phyloP scores from a whole-genome alignment of 495 filamentous ascomycete genomes.

The Talaromyces trachyspermus region DNA sequence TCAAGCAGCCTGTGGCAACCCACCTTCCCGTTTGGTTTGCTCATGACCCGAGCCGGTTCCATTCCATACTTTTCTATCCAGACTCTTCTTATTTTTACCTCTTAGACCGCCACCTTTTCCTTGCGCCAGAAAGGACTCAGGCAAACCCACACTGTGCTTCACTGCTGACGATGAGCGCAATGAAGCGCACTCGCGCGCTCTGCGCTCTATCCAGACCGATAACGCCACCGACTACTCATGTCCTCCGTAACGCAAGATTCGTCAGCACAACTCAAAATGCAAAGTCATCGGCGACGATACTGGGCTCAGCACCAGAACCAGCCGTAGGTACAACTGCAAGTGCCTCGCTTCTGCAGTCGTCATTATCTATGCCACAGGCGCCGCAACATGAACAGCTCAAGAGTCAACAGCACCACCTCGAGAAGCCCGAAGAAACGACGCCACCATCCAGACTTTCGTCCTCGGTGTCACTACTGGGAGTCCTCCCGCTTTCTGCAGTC shows the following conservation, averaged over 20 bases:
- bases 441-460: not conserved
- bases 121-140: too few relatives aligned
- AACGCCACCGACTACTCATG: not conserved
- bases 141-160: not conserved
- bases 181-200: conserved; percentile 4
- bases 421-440: too few relatives aligned
- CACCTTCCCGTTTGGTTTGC: conserved; percentile 5
- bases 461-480: conserved; percentile 48
- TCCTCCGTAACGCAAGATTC: not conserved
- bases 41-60: conserved; percentile 2
- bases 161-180: conserved; percentile 7
- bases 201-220: not conserved
- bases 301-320: not conserved
- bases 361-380: not conserved
- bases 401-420: too few relatives aligned
- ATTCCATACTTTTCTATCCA: not conserved
- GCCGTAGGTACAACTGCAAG: not conserved
- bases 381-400: too few relatives aligned
- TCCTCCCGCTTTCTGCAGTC: conserved; percentile 65
- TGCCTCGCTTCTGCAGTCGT: not conserved
- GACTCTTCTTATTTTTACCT: not conserved
- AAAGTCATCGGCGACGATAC: conserved; percentile 4
- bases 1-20: not conserved
- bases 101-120: too few relatives aligned
- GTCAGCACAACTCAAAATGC: conserved; percentile 7